Evolutionary conservation across 495 filamentous ascomycete genomes (phyloP).

Genomic region (Penicillium roqueforti): DNA sequence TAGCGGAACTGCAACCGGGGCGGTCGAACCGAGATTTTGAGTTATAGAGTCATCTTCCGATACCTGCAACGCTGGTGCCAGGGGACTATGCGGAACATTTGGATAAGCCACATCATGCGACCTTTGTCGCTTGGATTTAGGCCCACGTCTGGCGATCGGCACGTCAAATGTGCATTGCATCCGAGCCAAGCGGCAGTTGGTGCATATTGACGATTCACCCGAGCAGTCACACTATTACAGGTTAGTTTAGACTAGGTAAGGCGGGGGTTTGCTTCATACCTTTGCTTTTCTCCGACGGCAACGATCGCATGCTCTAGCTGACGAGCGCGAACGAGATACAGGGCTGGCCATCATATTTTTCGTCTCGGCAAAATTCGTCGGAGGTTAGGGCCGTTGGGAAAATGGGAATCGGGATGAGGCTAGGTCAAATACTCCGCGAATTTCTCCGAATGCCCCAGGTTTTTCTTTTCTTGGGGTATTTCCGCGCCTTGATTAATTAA

Average conservation of each 20-base stretch:
- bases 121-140: constrained; percentile 15
- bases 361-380: constrained; percentile 2
- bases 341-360: constrained; percentile 7
- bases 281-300: constrained; percentile 25
- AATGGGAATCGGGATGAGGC: constrained; percentile 1
- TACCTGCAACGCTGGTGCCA: constrained; percentile 1
- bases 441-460: constrained; percentile 2
- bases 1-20: constrained; percentile 2
- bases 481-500: constrained; percentile 56
- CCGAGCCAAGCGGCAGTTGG: constrained; percentile 12
- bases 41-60: background rate
- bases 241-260: background rate
- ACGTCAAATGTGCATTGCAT: constrained; percentile 19
- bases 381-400: background rate
- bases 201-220: constrained; percentile 11
- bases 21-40: background rate
- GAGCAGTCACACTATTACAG: constrained; percentile 13
- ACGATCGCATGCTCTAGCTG: constrained; percentile 19
- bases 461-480: constrained; percentile 50
- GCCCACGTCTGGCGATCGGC: constrained; percentile 18
- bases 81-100: background rate
- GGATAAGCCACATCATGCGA: constrained; percentile 1
- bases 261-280: constrained; percentile 1
- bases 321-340: constrained; percentile 6
- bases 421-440: constrained; percentile 10